A percentile compares a stretch with the other conserved stretches of the same genome.
Conservation (phyloP, 2,329 filamentous ascomycete species). For the Fusarium sacchari region DNA sequence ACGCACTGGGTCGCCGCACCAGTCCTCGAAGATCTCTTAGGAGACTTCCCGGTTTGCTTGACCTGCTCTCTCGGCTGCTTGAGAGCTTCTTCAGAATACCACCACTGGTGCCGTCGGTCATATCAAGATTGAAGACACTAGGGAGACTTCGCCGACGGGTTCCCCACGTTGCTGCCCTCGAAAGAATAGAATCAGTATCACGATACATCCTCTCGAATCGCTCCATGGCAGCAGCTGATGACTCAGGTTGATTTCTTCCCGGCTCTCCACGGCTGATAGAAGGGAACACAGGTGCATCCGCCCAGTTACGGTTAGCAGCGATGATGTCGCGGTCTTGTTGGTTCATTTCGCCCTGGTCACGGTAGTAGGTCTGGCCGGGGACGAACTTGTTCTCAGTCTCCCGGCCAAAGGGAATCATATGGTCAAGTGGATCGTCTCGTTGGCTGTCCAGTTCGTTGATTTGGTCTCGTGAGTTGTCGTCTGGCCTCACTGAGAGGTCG, state of each 20-base stretch:
- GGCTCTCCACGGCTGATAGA: slow-evolving; percentile 52
- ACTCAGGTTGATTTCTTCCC: slow-evolving; percentile 57
- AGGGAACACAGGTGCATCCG: slow-evolving; percentile 58
- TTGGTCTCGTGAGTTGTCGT: slow-evolving; percentile 36
- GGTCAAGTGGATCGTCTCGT: slow-evolving; percentile 48
- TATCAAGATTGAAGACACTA: slow-evolving; percentile 64
- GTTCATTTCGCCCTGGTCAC: slow-evolving; percentile 54
- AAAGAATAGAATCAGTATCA: slow-evolving; percentile 68
- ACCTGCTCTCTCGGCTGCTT: slow-evolving; percentile 58
- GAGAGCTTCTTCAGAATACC: slow-evolving; percentile 72
- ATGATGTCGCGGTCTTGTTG: slow-evolving; percentile 62
- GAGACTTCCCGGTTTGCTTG: slow-evolving; percentile 58
- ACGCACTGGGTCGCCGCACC: slow-evolving; percentile 61
- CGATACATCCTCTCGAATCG: slow-evolving; percentile 61
- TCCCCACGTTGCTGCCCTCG: slow-evolving; percentile 74
- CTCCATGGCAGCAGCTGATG: slow-evolving; percentile 64
- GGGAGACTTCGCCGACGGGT: slow-evolving; percentile 74
- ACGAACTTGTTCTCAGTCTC: slow-evolving; percentile 62
- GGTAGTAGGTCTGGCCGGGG: slow-evolving; percentile 62
- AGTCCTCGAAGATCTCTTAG: slow-evolving; percentile 62
- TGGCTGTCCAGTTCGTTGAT: slow-evolving; percentile 38
- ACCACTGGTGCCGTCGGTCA: slow-evolving; percentile 64
- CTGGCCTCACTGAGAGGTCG: slow-evolving; percentile 40
- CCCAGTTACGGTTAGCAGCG: slow-evolving; percentile 59
- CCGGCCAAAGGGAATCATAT: slow-evolving; percentile 55